Conservation (phyloP, 805 yeast species). For the Cyberlindnera veronae region DNA sequence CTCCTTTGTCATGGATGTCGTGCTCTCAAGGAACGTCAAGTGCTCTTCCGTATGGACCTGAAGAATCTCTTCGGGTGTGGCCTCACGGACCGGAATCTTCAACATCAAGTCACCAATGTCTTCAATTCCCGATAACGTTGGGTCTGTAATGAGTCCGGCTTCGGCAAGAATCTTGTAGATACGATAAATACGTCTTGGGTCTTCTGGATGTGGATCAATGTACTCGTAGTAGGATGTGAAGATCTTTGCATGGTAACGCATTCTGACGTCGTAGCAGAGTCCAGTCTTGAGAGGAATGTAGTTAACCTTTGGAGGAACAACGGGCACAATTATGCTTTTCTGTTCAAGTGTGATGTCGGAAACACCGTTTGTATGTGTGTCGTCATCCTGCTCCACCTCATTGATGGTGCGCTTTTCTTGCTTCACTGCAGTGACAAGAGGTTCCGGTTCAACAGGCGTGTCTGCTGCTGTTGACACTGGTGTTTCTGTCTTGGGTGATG, state of each 20-base stretch:
- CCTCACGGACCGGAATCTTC: conserved; percentile 88
- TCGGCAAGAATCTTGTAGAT: conserved; percentile 92
- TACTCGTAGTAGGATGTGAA: conserved; percentile 90
- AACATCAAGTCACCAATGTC: conserved; percentile 84
- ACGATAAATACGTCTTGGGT: conserved; percentile 92
- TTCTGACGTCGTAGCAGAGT: conserved; percentile 90
- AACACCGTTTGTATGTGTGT: conserved; percentile 1
- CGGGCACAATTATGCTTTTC: conserved; percentile 45
- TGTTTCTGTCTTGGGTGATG: conserved; percentile 2
- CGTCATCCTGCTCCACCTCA: conserved; percentile 19
- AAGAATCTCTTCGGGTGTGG: conserved; percentile 78
- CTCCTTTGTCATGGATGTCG: conserved; percentile 75
- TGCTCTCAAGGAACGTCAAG: conserved; percentile 67
- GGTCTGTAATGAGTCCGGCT: conserved; percentile 83
- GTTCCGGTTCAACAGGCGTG: too few species aligned
- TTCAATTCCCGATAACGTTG: conserved; percentile 60
- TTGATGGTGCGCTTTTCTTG: conserved; percentile 24
- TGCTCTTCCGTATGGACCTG: conserved; percentile 84
- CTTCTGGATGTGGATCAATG: conserved; percentile 98
- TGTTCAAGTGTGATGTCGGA: conserved; percentile 7
- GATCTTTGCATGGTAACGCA: conserved; percentile 95
- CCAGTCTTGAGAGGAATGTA: conserved; percentile 86
- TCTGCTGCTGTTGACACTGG: too few species aligned
- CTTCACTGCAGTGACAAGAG: too few species aligned
- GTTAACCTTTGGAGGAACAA: conserved; percentile 59